Percentiles rank a stretch among this genome's conserved stretches.
Evolutionary conservation across 192 early-diverging fungal species (phyloP).

Genomic region (Coemansia umbellata): DNA sequence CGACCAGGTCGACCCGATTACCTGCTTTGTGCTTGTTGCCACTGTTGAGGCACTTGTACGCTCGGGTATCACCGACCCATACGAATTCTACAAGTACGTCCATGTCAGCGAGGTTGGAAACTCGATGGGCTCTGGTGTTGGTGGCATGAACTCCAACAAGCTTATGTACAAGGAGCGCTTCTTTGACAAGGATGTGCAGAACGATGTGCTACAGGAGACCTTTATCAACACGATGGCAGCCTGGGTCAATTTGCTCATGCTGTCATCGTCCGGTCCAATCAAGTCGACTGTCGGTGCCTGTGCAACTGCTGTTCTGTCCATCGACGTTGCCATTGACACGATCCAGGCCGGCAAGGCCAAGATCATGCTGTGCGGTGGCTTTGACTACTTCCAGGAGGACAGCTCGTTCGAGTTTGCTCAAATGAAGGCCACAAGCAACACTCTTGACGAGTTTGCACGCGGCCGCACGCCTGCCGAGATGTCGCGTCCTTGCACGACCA

Average conservation of each 20-base stretch:
- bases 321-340: slow-evolving; percentile 87
- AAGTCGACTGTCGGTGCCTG: slow-evolving; percentile 76
- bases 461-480: slow-evolving; percentile 88
- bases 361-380: slow-evolving; percentile 86
- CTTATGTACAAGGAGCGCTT: slow-evolving; percentile 79
- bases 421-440: slow-evolving; percentile 93
- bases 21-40: slow-evolving; percentile 81
- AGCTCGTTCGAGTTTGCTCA: slow-evolving; percentile 92
- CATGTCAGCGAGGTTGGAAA: slow-evolving; percentile 94
- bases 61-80: slow-evolving; percentile 92
- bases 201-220: slow-evolving; percentile 89
- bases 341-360: slow-evolving; percentile 87
- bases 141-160: slow-evolving; percentile 74
- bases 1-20: slow-evolving; percentile 86
- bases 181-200: slow-evolving; percentile 80
- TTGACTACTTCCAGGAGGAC: slow-evolving; percentile 91
- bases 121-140: slow-evolving; percentile 84
- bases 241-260: slow-evolving; percentile 91
- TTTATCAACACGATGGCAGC: slow-evolving; percentile 98
- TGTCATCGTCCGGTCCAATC: slow-evolving; percentile 82
- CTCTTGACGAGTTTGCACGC: slow-evolving; percentile 78
- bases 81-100: slow-evolving; percentile 95
- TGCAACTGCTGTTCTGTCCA: slow-evolving; percentile 87
- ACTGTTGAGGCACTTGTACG: slow-evolving; percentile 89
- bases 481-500: slow-evolving; percentile 85